Base-by-base conservation (phyloP, 1,284 basidiomycete species). In the Ganoderma lingzhi region DNA sequence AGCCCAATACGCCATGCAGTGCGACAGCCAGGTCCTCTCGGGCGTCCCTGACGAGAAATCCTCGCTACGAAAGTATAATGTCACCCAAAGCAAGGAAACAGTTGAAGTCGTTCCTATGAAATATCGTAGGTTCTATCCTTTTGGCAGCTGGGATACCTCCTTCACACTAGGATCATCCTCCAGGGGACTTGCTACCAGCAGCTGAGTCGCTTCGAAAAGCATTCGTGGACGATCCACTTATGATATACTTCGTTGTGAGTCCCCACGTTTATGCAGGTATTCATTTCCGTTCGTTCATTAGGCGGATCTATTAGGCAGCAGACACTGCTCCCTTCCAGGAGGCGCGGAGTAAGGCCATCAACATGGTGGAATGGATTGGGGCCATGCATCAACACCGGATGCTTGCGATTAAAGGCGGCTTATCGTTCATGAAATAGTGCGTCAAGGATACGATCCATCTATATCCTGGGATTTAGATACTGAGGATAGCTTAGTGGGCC, bases 351-450 rank as follows among this genome's bases (percentile, higher is more conserved):
- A 66, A 64, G 23, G 35, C 55, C 4, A 44, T 35, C 6, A 53
- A 65, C 56, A 42, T 48, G 9, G n/a, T 73, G 3, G 37, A 62
- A 32, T 70, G 66, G 51, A 41, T 59, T 2, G 63, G 39, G 6
- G 71, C 61, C 1, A 67, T 70, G n/a, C 63, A 56, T 35, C 65
- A 70, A 42, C 5, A 59, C 3, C 64, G 65, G 5, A 62, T 67
- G 63, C 39, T 73, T 10, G 61, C 67, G 4, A 39, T 73, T 3
- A 45, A 65, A 37, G 39, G 28, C 0, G 71, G 69, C 35, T 42
- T 28, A 15, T 69, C 71, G 2, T 14, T 63, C 9, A 48, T 73
- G 65, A 67, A 63, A 44, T 73, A 73, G 71, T 73, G 17, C 35
- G 71, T 58, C 48, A 23, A 30, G 9, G 8, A 53, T 28, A 28